A percentile compares a stretch with the other conserved stretches of the same genome.
phyloP scores from a whole-genome alignment of 371 early-diverging fungal genomes.

The Mortierella polycephala region DNA sequence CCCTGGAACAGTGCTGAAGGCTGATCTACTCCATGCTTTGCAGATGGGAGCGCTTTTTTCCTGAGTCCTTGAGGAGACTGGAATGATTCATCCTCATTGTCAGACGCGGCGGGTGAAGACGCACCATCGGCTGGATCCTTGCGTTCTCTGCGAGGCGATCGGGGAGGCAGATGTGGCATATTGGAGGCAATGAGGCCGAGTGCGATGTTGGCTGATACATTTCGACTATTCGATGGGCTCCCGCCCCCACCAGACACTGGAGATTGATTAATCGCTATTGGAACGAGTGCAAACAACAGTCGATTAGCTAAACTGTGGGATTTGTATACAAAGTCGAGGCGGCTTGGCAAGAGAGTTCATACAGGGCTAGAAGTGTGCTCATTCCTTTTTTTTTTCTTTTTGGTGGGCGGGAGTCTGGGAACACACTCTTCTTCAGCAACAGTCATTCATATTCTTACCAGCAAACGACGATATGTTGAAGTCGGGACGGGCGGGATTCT shows the following conservation, averaged over 20 bases:
- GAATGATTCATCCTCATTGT: conserved; percentile 44
- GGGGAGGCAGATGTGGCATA: conserved; percentile 40
- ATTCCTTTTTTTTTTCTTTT: background rate
- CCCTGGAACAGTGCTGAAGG: conserved; percentile 15
- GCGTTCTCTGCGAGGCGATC: conserved; percentile 51
- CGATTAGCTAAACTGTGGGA: conserved; percentile 7
- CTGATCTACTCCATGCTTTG: conserved; percentile 11
- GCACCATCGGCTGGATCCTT: conserved; percentile 23
- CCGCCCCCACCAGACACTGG: background rate
- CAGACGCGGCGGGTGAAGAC: conserved; percentile 32
- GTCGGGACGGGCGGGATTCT: conserved; percentile 3
- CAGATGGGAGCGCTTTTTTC: conserved; percentile 7
- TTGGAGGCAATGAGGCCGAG: conserved; percentile 18
- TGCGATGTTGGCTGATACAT: conserved; percentile 24
- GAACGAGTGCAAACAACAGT: background rate
- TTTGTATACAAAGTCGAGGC: too few species aligned
- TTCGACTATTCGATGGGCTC: conserved; percentile 25
- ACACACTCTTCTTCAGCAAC: background rate
- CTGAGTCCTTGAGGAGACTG: conserved; percentile 4
- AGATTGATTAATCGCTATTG: conserved; percentile 17
- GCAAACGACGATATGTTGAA: conserved; percentile 5
- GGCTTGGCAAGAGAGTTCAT: too few species aligned
- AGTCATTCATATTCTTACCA: background rate
- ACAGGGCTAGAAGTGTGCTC: background rate
- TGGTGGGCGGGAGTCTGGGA: background rate